These are phyloP conservation scores for Conidiobolus coronatus DNA, from an alignment of 371 early-diverging fungal species.

Conservation along the genomic window DNA sequence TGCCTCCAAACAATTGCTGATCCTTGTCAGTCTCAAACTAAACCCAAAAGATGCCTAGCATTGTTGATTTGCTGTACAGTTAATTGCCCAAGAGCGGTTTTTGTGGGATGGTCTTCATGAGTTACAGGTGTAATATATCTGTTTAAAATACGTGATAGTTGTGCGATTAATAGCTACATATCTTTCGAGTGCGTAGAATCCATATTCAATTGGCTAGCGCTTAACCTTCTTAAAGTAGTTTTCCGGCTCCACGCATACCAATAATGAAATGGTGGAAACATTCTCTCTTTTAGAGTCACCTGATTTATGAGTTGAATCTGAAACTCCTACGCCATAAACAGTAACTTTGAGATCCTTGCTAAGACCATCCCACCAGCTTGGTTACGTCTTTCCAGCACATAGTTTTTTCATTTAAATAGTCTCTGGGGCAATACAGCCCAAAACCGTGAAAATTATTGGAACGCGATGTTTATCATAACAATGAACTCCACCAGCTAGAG, in stretches of 20 bases:
- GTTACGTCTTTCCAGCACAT: constrained; percentile 97
- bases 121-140: constrained; percentile 78
- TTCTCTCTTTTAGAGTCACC: constrained; percentile 8
- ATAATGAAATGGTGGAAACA: constrained; percentile 55
- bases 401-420: constrained; percentile 70
- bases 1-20: constrained; percentile 81
- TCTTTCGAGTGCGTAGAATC: constrained; percentile 31
- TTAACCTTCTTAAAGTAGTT: constrained; percentile 66
- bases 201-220: constrained; percentile 37
- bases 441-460: constrained; percentile 85
- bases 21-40: constrained; percentile 27
- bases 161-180: constrained; percentile 54
- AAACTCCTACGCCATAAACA: constrained; percentile 45
- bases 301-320: constrained; percentile 5
- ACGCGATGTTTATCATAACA: constrained; percentile 96
- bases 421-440: constrained; percentile 51
- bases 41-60: constrained; percentile 41
- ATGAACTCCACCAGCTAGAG: constrained; percentile 43
- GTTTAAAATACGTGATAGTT: constrained; percentile 70
- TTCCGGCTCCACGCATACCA: constrained; percentile 95
- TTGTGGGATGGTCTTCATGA: constrained; percentile 46
- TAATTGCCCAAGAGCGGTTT: constrained; percentile 90
- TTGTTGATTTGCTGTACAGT: constrained; percentile 56
- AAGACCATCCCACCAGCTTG: constrained; percentile 90
- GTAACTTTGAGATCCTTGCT: constrained; percentile 47